Evolutionary conservation across 208 protist species (phyloP), one percentile per base, ranked within the genome.

Genomic region (Trypanosomatidae sp.): DNA sequence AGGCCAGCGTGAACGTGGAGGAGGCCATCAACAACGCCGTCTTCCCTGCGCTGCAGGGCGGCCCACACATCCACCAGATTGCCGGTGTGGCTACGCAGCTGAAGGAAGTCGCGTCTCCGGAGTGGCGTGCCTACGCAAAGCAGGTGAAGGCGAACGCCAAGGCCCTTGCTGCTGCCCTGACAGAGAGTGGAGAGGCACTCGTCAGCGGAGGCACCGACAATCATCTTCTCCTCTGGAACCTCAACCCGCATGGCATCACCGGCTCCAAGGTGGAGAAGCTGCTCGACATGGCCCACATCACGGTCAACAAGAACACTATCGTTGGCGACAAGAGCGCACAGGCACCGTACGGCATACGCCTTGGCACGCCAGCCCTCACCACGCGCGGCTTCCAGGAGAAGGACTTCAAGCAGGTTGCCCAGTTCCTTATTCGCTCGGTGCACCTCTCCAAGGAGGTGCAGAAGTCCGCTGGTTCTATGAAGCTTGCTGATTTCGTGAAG

Each of bases 61-160:
- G 99, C 39, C 99, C 99, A 58, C 99, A 99, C 83, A 97, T 99
- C 80, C 86, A 99, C 83, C 91, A 97, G 69, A 99, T 99, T 79
- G 98, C 97, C 41, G 98, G 87, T 49, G 88, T 99, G 25, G 98
- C 98, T 22, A 95, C 97, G 22, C 97, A 99, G 75, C 87, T 99
- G 65, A 95, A 97, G 75, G 93, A 99, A 82, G 98, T 98, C 17
- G 70, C 68, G 44, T 90, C 88, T n/a, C 95, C 91, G n/a, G 92
- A 98, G 78, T 99, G 98, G 90, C 93, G 93, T 49, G 69, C 80
- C 30, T 99, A 99, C 82, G 88, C 91, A 30, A 52, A 89, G 66
- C 95, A 98, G 81, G 93, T 99, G 10, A 85, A 95, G 73, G 67
- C 69, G 22, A 99, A 99, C 84, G 87, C 95, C 12, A 79, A 87